A percentile compares a stretch with the other conserved stretches of the same genome.
phyloP scores from a whole-genome alignment of 495 filamentous ascomycete genomes.

The Durotheca rogersii region DNA sequence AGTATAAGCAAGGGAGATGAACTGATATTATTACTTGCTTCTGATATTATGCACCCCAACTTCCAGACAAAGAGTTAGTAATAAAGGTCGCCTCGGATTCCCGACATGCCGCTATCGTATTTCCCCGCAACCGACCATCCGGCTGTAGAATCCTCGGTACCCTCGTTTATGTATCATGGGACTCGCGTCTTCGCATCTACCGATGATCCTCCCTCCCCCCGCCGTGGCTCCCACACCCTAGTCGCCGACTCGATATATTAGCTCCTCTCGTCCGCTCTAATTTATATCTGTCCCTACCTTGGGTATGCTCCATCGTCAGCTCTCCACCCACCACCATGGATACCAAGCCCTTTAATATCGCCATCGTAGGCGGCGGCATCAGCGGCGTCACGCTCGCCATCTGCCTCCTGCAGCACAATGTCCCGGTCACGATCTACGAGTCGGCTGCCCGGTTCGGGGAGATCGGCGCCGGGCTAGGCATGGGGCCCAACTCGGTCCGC shows the following conservation, averaged over 20 bases:
- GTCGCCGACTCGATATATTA: neutral
- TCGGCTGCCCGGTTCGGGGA: constrained; percentile 50
- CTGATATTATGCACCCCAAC: no score
- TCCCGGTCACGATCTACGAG: constrained; percentile 57
- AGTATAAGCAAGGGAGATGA: no score
- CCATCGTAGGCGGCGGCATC: constrained; percentile 59
- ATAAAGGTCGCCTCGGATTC: no score
- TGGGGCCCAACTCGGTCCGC: constrained; percentile 58
- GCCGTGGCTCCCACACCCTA: neutral
- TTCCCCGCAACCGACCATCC: neutral
- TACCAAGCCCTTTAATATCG: constrained; percentile 41
- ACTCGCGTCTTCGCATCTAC: neutral
- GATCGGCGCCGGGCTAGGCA: constrained; percentile 63
- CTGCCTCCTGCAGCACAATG: constrained; percentile 39
- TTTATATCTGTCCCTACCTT: neutral
- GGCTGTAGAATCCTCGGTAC: neutral
- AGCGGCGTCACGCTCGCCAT: constrained; percentile 54
- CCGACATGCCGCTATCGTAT: no score
- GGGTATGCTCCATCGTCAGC: neutral
- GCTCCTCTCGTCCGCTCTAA: neutral
- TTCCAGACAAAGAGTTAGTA: no score
- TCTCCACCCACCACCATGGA: constrained; percentile 5
- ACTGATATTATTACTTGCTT: no score
- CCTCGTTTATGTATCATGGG: neutral
- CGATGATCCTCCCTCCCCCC: neutral